These are phyloP conservation scores for Groenewaldozyma tartarivorans DNA, from an alignment of 805 yeast species.

Conservation along the genomic window DNA sequence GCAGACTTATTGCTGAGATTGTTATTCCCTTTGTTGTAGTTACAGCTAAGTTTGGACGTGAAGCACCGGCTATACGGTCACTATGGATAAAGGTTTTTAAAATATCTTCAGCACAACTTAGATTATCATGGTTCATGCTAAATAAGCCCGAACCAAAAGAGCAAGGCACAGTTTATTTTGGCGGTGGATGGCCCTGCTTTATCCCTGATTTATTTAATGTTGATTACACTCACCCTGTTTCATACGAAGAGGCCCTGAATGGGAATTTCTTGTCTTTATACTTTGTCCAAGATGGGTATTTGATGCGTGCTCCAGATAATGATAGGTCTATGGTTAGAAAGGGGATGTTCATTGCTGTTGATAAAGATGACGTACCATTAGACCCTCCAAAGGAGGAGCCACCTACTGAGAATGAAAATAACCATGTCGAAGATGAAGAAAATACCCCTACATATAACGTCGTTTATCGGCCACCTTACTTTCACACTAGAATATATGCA, in stretches of 20 bases:
- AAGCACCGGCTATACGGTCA: conserved; percentile 7
- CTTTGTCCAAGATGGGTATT: conserved; percentile 72
- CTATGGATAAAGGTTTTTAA: conserved; percentile 55
- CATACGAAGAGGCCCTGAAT: conserved; percentile 31
- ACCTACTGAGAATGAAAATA: conserved; percentile 22
- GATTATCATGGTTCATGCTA: conserved; percentile 75
- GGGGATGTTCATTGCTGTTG: conserved; percentile 70
- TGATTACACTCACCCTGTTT: conserved; percentile 50
- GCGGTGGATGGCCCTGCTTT: conserved; percentile 26
- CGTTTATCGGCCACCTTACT: conserved; percentile 81
- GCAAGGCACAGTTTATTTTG: conserved; percentile 57
- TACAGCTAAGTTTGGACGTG: neutral
- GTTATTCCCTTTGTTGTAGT: neutral
- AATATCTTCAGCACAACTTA: conserved; percentile 43
- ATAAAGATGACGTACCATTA: conserved; percentile 61
- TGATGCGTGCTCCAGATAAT: conserved; percentile 76
- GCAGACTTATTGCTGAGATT: neutral
- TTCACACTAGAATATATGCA: conserved; percentile 46
- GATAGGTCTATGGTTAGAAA: conserved; percentile 52
- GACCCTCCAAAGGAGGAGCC: no score
- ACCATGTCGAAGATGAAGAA: conserved; percentile 30
- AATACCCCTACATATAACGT: conserved; percentile 42
- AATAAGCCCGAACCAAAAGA: conserved; percentile 54
- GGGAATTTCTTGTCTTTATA: conserved; percentile 37
- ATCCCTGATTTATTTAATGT: conserved; percentile 40